phyloP scores from a whole-genome alignment of 352 stramenopile species.

The Lagenidium sp. region DNA sequence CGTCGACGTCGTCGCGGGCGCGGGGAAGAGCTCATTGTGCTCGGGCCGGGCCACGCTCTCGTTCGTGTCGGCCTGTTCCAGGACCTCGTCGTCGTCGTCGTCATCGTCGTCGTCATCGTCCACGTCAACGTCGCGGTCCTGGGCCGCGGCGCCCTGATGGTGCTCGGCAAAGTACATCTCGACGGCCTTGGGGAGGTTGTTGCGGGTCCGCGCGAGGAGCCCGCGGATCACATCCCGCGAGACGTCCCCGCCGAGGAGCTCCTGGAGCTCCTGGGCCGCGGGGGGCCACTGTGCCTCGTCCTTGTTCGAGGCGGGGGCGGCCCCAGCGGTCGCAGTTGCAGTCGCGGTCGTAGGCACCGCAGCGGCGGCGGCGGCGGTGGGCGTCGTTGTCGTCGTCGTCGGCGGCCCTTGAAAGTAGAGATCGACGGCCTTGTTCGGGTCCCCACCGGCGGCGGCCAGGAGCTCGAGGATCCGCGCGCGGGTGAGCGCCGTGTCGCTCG shows the following conservation, averaged over 20 bases:
- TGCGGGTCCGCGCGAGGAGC: constrained; percentile 51
- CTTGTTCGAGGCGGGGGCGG: neutral
- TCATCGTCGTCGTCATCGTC: constrained; percentile 15
- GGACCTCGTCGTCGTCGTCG: constrained; percentile 14
- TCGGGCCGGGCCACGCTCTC: neutral
- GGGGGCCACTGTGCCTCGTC: neutral
- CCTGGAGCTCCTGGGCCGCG: constrained; percentile 44
- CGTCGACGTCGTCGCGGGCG: constrained; percentile 11
- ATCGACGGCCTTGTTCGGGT: constrained; percentile 80
- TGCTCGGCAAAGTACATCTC: constrained; percentile 77
- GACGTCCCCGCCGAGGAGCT: constrained; percentile 67
- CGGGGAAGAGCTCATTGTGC: constrained; percentile 17
- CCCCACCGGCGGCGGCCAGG: constrained; percentile 43
- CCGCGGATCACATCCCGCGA: constrained; percentile 36
- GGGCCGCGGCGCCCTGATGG: constrained; percentile 15
- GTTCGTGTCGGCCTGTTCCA: constrained; percentile 15
- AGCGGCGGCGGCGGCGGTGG: constrained; percentile 35
- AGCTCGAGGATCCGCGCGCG: constrained; percentile 58
- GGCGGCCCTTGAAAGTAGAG: constrained; percentile 51
- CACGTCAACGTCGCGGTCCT: constrained; percentile 29
- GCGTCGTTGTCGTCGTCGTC: neutral
- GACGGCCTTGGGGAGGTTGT: constrained; percentile 68
- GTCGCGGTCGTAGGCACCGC: constrained; percentile 23
- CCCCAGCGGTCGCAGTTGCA: neutral
- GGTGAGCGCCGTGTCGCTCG: constrained; percentile 37